Base-by-base conservation (phyloP, 129 eudicot genomes). In the Saposhnikovia divaricata region DNA sequence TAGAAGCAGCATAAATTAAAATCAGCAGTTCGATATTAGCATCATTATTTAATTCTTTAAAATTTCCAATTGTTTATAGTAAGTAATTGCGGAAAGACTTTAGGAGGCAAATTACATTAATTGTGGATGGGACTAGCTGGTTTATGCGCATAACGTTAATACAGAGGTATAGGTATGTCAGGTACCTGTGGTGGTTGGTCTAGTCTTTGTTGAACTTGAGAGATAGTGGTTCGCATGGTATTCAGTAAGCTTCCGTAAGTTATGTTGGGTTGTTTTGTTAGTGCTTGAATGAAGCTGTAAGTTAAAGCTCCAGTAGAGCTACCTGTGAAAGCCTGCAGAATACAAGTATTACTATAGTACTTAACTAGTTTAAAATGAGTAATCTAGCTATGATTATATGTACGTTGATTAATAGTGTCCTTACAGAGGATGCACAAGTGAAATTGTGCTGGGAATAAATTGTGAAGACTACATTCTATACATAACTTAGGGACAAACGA, bases 211-310 rank as follows among this genome's bases (percentile, higher is more conserved):
- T 69, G 74, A 12, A 18, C 74, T 21, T 38, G 21, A 5, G 74
- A 12, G 74, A 69, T 68, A 31, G 2, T 68, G 43, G 1, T 28
- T 3, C 74, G 9, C 74, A 68, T 68, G 23, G 74, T 14, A 28
- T 69, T 69, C n/a, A 69, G 44, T 69, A 69, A 15, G 74, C n/a
- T 31, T 38, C 74, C 74, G n/a, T 69, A 34, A 1, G 74, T 69
- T 69, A 34, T 28, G 21, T 34, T 69, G 11, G 74, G 74, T 38
- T 69, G 42, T 13, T 34, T 69, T 34, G 43, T 69, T 18, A 69
- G 40, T 69, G 74, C 43, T 31, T 69, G 74, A 38, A 69, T 69
- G 74, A 69, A 69, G 74, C 74, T 69, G 74, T 69, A 69, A 69
- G 74, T 69, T 69, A 69, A 34, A 28, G 74, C 74, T 13, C 74